phyloP scores from a whole-genome alignment of 2,329 filamentous ascomycete species.

The Colletotrichum euphorbiae region DNA sequence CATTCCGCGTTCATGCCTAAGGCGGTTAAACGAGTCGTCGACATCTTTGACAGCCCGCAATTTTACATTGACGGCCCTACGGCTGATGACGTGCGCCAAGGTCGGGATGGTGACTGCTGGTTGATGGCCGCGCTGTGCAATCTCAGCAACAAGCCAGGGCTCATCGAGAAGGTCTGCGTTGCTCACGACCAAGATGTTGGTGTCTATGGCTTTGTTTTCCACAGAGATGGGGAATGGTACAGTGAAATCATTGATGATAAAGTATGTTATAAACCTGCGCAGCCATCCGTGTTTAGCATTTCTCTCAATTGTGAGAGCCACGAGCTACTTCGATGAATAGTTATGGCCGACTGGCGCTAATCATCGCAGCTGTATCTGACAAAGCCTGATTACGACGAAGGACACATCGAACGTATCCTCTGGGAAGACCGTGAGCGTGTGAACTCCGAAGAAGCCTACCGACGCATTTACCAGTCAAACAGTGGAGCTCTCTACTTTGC shows the following conservation, averaged over 20 bases:
- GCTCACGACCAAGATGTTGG: slow-evolving; percentile 78
- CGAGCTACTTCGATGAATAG: background rate
- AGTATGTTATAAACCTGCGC: slow-evolving; percentile 42
- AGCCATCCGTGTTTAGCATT: background rate
- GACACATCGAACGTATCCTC: slow-evolving; percentile 58
- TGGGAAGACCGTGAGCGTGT: slow-evolving; percentile 60
- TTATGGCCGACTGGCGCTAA: background rate
- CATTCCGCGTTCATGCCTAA: slow-evolving; percentile 53
- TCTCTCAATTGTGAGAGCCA: background rate
- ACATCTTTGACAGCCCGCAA: slow-evolving; percentile 80
- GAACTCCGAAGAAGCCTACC: slow-evolving; percentile 70
- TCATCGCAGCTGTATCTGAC: slow-evolving; percentile 60
- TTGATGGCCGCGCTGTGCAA: slow-evolving; percentile 84
- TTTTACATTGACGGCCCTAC: slow-evolving; percentile 84
- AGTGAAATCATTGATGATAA: slow-evolving; percentile 70
- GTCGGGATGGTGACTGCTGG: slow-evolving; percentile 86
- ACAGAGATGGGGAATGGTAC: slow-evolving; percentile 81
- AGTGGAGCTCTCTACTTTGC: slow-evolving; percentile 82
- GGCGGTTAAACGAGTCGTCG: slow-evolving; percentile 75
- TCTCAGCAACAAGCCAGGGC: slow-evolving; percentile 76
- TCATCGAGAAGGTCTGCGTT: slow-evolving; percentile 81
- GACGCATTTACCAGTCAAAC: slow-evolving; percentile 77
- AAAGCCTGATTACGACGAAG: slow-evolving; percentile 72
- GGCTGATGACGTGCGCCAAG: slow-evolving; percentile 83
- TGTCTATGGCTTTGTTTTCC: slow-evolving; percentile 88